phyloP scores from a whole-genome alignment of 2,329 filamentous ascomycete species.

The Fusarium sp. region DNA sequence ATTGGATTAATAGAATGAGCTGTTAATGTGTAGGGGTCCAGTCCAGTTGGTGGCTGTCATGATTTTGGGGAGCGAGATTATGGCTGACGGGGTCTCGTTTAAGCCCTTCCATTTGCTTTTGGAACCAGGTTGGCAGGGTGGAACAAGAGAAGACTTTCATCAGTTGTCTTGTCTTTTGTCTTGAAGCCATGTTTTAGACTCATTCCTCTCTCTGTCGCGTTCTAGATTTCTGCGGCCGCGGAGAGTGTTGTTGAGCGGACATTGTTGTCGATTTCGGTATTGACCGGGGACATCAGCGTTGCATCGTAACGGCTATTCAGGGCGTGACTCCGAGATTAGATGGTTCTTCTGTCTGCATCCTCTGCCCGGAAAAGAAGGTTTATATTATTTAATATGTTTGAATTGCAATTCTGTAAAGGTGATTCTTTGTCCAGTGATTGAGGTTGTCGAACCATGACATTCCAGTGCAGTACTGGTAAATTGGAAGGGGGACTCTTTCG shows the following conservation, averaged over 20 bases:
- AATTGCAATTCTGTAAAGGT: not conserved
- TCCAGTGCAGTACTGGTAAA: slow-evolving; percentile 18
- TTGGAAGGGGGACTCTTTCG: slow-evolving; percentile 1
- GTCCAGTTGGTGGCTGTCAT: not conserved
- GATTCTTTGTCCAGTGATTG: not conserved
- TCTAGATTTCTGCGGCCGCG: slow-evolving; percentile 4
- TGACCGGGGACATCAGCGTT: slow-evolving; percentile 16
- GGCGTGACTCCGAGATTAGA: slow-evolving; percentile 34
- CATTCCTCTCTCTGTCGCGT: not conserved
- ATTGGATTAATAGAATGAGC: not conserved
- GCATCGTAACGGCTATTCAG: slow-evolving; percentile 22
- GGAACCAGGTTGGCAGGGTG: not conserved
- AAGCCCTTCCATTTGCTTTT: not conserved
- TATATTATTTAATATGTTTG: not conserved
- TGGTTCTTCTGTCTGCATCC: not conserved
- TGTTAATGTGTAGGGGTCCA: not conserved
- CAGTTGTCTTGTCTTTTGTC: not conserved
- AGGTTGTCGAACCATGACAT: slow-evolving; percentile 17
- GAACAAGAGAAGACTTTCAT: not conserved
- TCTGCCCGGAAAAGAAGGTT: not conserved
- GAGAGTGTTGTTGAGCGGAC: not conserved
- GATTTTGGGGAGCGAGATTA: slow-evolving; percentile 2
- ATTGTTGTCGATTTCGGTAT: not conserved
- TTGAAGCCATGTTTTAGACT: not conserved
- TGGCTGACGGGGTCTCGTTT: not conserved